A percentile compares a stretch with the other conserved stretches of the same genome.
phyloP scores from a whole-genome alignment of 2,329 filamentous ascomycete species.

The Epichloe glyceriae region DNA sequence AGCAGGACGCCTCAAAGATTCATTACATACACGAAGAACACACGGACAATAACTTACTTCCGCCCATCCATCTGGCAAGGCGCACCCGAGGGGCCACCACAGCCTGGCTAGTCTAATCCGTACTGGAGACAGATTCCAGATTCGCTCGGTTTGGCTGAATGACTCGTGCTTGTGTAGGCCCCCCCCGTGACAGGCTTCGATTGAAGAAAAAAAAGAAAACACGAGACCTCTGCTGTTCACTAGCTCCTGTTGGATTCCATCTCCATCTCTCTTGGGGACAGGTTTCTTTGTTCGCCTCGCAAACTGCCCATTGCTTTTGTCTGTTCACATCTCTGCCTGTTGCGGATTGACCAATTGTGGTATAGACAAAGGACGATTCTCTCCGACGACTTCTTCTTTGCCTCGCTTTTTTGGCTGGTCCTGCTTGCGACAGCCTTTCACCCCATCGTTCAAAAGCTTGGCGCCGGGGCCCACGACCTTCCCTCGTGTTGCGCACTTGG shows the following conservation, averaged over 20 bases:
- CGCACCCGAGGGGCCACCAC: not conserved
- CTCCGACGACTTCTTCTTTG: not conserved
- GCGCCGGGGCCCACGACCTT: not conserved
- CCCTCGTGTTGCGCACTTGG: not conserved
- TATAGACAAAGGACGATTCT: not conserved
- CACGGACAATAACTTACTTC: not conserved
- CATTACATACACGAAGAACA: not conserved
- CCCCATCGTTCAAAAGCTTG: not conserved
- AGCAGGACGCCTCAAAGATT: not conserved
- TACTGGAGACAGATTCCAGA: not conserved
- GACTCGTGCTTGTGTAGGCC: not conserved
- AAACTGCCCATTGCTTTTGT: not conserved
- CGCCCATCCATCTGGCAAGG: not conserved
- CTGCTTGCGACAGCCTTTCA: not conserved
- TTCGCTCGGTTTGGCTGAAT: not conserved
- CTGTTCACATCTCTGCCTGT: not conserved
- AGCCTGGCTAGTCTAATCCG: not conserved
- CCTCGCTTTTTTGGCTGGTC: slow-evolving; percentile 36
- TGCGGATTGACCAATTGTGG: not conserved
- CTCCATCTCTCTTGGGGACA: not conserved
- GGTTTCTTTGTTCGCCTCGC: not conserved
- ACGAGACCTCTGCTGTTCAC: not conserved
- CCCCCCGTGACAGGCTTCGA: not conserved
- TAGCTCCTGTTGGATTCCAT: not conserved
- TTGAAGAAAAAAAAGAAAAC: not conserved